Conservation (phyloP, 768 basidiomycete species). For the Lactarius evosmus region DNA sequence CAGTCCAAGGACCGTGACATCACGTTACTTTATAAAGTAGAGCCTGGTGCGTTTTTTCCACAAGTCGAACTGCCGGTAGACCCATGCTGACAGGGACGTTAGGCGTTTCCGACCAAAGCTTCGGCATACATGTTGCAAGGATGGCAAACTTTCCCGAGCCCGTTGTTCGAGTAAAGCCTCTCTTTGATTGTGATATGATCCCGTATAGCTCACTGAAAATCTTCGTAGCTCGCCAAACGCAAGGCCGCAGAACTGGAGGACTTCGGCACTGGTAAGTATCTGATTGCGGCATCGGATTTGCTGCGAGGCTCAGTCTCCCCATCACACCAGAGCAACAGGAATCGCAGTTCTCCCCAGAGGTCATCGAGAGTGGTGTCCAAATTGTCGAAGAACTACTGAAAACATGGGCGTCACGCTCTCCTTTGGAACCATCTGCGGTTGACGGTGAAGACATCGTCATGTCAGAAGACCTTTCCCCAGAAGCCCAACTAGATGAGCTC, state of each 20-base stretch:
- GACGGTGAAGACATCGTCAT: constrained; percentile 47
- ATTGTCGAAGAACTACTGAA: constrained; percentile 78
- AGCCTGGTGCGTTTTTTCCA: constrained; percentile 57
- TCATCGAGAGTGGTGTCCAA: constrained; percentile 73
- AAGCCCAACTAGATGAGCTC: constrained; percentile 45
- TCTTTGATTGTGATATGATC: neutral
- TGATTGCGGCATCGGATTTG: neutral
- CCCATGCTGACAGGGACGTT: neutral
- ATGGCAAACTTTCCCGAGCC: constrained; percentile 97
- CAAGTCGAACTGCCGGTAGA: neutral
- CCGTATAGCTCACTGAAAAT: neutral
- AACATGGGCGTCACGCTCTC: constrained; percentile 51
- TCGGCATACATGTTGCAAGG: constrained; percentile 96
- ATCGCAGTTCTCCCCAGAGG: constrained; percentile 51
- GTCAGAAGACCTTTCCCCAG: constrained; percentile 42
- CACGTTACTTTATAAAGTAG: constrained; percentile 68
- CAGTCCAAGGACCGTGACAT: constrained; percentile 65
- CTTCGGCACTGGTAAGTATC: constrained; percentile 52
- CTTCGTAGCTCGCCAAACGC: constrained; percentile 71
- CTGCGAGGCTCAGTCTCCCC: neutral
- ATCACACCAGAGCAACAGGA: constrained; percentile 32
- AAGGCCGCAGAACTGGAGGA: constrained; percentile 93
- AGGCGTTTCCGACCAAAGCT: constrained; percentile 96
- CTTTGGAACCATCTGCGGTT: constrained; percentile 31
- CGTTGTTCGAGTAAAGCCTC: constrained; percentile 68